Evolutionary conservation across 2,329 filamentous ascomycete species (phyloP).

Genomic region (Cytospora piceicola): DNA sequence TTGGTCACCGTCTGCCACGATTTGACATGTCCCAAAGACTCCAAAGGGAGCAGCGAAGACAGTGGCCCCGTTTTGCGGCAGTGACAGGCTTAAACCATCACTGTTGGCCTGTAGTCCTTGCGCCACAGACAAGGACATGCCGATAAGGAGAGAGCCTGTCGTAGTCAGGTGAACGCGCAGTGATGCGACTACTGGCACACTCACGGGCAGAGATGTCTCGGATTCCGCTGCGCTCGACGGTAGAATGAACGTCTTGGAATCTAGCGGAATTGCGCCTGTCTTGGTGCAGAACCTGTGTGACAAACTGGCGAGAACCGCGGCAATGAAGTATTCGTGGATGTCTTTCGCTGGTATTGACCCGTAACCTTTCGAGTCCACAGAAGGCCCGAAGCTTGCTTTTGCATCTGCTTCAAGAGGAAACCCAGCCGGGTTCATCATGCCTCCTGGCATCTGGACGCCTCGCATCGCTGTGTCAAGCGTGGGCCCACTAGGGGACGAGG

Average conservation of each 20-base stretch:
- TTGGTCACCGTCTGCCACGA: conserved; percentile 41
- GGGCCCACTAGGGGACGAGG: conserved; percentile 49
- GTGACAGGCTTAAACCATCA: conserved; percentile 46
- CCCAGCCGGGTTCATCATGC: conserved; percentile 8
- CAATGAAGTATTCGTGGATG: conserved; percentile 59
- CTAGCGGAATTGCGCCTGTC: conserved; percentile 55
- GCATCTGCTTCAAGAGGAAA: conserved; percentile 37
- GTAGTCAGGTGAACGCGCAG: conserved; percentile 60
- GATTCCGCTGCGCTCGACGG: conserved; percentile 39
- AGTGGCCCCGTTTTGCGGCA: conserved; percentile 47
- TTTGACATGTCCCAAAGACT: conserved; percentile 48
- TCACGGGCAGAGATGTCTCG: conserved; percentile 33
- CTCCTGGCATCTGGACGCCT: conserved; percentile 36
- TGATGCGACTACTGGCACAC: conserved; percentile 50
- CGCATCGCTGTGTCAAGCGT: conserved; percentile 44
- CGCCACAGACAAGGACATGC: conserved; percentile 52
- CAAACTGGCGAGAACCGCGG: conserved; percentile 55
- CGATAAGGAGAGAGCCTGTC: conserved; percentile 56
- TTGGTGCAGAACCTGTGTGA: conserved; percentile 53
- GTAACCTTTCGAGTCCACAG: conserved; percentile 42
- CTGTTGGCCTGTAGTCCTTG: conserved; percentile 52
- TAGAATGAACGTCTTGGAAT: conserved; percentile 57
- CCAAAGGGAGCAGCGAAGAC: conserved; percentile 62
- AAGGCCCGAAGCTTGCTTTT: conserved; percentile 32
- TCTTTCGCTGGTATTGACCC: conserved; percentile 46